These are phyloP conservation scores for Stylonectria norvegica DNA, from an alignment of 2,329 filamentous ascomycete species.

Conservation along the genomic window DNA sequence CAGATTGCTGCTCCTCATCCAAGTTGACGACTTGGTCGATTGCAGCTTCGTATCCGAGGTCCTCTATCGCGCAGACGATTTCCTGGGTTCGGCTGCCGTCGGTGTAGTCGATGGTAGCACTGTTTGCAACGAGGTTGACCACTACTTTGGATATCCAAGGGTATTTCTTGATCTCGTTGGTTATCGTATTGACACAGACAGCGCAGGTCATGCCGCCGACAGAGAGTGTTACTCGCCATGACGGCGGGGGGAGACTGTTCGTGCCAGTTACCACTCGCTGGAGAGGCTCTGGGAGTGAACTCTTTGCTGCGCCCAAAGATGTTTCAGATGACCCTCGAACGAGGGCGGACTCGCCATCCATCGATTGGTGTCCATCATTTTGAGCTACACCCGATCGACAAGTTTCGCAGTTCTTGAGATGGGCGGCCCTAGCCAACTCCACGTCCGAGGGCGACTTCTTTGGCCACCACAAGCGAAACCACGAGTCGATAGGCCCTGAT, in stretches of 20 bases:
- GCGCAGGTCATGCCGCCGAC: conserved; percentile 73
- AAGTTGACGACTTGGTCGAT: conserved; percentile 49
- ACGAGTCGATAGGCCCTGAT: conserved; percentile 25
- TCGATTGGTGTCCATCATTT: neutral
- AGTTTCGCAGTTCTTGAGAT: conserved; percentile 38
- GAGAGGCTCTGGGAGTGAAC: conserved; percentile 14
- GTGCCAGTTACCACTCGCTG: conserved; percentile 20
- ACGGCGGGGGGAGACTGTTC: conserved; percentile 6
- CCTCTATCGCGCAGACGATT: conserved; percentile 50
- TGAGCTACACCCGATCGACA: conserved; percentile 24
- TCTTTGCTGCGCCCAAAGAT: conserved; percentile 9
- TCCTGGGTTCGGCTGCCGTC: conserved; percentile 31
- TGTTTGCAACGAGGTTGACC: conserved; percentile 66
- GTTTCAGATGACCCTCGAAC: conserved; percentile 7
- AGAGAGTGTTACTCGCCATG: conserved; percentile 52
- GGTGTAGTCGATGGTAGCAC: conserved; percentile 57
- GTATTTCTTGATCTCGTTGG: conserved; percentile 51
- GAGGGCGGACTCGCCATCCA: conserved; percentile 11
- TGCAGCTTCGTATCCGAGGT: conserved; percentile 63
- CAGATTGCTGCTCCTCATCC: conserved; percentile 38
- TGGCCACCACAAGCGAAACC: conserved; percentile 32
- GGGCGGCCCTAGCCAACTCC: conserved; percentile 27
- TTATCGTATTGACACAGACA: conserved; percentile 63
- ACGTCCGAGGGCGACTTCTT: conserved; percentile 21
- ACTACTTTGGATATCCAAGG: conserved; percentile 56